Conservation (phyloP, 2,329 filamentous ascomycete genomes). For the Phyllachora maydis region DNA sequence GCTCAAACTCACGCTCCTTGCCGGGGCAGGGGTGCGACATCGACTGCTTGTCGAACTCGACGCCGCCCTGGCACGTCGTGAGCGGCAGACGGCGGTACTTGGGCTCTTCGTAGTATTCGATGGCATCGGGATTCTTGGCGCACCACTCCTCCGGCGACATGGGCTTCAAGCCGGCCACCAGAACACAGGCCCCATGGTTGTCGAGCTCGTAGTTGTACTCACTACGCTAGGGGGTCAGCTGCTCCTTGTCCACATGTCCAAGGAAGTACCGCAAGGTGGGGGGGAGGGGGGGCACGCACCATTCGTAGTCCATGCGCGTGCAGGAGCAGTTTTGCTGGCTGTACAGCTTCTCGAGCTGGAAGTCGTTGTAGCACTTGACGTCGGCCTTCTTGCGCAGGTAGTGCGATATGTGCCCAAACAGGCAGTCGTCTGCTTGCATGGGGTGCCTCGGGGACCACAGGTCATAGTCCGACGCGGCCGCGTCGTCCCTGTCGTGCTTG, state of each 20-base stretch:
- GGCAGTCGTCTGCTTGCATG: constrained; percentile 53
- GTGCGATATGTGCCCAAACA: constrained; percentile 78
- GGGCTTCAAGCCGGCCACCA: constrained; percentile 54
- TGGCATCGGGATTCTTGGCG: constrained; percentile 39
- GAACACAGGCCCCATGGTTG: constrained; percentile 52
- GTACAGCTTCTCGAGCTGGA: constrained; percentile 49
- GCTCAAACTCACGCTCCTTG: constrained; percentile 64
- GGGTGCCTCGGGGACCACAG: constrained; percentile 81
- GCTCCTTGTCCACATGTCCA: no score
- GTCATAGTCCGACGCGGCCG: constrained; percentile 48
- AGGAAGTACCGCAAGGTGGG: no score
- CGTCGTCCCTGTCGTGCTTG: constrained; percentile 38
- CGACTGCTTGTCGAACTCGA: constrained; percentile 49
- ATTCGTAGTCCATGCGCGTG: constrained; percentile 75
- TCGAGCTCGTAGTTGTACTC: constrained; percentile 86
- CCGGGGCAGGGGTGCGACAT: constrained; percentile 46
- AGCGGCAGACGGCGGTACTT: constrained; percentile 81
- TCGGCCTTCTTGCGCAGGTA: constrained; percentile 82
- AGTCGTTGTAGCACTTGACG: constrained; percentile 63
- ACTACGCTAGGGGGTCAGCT: constrained; percentile 29
- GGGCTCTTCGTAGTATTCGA: constrained; percentile 66
- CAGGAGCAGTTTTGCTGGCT: constrained; percentile 65
- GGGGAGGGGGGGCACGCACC: no score
- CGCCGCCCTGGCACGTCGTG: constrained; percentile 65
- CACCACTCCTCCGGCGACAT: constrained; percentile 28